phyloP scores from a whole-genome alignment of 2,329 filamentous ascomycete genomes.

The Neoascochyta sp. region DNA sequence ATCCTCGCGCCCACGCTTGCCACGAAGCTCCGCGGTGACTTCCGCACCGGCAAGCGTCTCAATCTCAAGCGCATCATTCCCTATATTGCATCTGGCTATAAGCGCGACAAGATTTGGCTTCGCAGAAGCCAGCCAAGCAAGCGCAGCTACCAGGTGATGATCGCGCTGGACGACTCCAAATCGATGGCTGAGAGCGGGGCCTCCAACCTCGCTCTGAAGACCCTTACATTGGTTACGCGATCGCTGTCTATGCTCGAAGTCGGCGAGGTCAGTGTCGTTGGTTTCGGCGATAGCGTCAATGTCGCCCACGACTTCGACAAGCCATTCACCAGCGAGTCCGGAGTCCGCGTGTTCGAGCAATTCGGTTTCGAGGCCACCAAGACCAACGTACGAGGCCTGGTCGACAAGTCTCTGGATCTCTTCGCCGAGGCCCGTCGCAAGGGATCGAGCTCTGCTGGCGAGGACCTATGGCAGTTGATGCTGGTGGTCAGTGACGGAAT shows the following conservation, averaged over 20 bases:
- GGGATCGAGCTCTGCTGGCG: slow-evolving; percentile 46
- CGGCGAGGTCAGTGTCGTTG: slow-evolving; percentile 85
- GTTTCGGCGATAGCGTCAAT: slow-evolving; percentile 80
- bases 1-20: slow-evolving; percentile 93
- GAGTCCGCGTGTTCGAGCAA: slow-evolving; percentile 75
- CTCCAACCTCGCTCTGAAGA: slow-evolving; percentile 82
- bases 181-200: slow-evolving; percentile 84
- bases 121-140: slow-evolving; percentile 86
- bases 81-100: slow-evolving; percentile 97
- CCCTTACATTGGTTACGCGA: slow-evolving; percentile 84
- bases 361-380: slow-evolving; percentile 83
- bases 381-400: slow-evolving; percentile 78
- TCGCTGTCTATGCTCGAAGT: slow-evolving; percentile 89
- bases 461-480: slow-evolving; percentile 90
- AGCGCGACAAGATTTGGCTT: slow-evolving; percentile 99
- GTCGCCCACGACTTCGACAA: slow-evolving; percentile 82
- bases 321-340: slow-evolving; percentile 76
- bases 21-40: slow-evolving; percentile 93
- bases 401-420: slow-evolving; percentile 71
- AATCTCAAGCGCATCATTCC: slow-evolving; percentile 99
- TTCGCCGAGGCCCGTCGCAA: slow-evolving; percentile 74
- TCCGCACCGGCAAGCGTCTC: slow-evolving; percentile 94
- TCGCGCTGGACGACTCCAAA: slow-evolving; percentile 93
- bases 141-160: slow-evolving; percentile 92
- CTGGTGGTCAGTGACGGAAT: slow-evolving; percentile 92